These are phyloP conservation scores for Russula olivacea DNA, from an alignment of 768 basidiomycete species.

Conservation along the genomic window DNA sequence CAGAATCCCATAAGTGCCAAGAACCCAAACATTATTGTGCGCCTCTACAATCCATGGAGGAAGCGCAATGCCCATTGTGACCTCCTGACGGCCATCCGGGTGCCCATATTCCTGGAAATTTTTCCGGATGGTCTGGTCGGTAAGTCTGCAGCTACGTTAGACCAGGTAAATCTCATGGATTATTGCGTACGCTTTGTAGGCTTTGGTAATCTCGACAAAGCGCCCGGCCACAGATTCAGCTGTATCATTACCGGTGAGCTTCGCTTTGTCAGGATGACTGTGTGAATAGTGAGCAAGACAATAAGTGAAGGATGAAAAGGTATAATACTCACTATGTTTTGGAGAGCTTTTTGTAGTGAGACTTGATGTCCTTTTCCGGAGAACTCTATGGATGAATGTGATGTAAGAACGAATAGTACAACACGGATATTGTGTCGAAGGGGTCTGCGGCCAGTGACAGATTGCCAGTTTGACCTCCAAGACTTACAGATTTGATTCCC, in stretches of 20 bases:
- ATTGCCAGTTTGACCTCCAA: not conserved
- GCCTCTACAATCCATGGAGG: conserved; percentile 91
- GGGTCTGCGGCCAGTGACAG: not conserved
- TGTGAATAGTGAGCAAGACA: not conserved
- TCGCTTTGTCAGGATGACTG: conserved; percentile 97
- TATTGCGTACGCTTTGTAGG: conserved; percentile 80
- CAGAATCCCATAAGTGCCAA: conserved; percentile 81
- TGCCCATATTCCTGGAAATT: conserved; percentile 89
- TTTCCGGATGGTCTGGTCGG: conserved; percentile 85
- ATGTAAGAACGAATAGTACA: not conserved
- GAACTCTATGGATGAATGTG: conserved; percentile 41
- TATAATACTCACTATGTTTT: conserved; percentile 60
- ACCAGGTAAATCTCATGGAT: not conserved
- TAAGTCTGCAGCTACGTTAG: conserved; percentile 48
- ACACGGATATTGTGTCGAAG: not conserved
- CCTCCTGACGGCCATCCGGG: conserved; percentile 94
- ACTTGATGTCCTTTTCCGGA: conserved; percentile 89
- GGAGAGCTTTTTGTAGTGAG: conserved; percentile 89
- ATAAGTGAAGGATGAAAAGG: not conserved
- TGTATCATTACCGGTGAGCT: conserved; percentile 73
- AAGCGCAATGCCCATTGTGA: conserved; percentile 91
- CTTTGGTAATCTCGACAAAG: conserved; percentile 93
- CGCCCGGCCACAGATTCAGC: conserved; percentile 77
- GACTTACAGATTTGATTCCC: conserved; percentile 63
- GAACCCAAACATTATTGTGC: conserved; percentile 86